Conservation (phyloP, 441 rosid species). For the Euphorbia celastroides region DNA sequence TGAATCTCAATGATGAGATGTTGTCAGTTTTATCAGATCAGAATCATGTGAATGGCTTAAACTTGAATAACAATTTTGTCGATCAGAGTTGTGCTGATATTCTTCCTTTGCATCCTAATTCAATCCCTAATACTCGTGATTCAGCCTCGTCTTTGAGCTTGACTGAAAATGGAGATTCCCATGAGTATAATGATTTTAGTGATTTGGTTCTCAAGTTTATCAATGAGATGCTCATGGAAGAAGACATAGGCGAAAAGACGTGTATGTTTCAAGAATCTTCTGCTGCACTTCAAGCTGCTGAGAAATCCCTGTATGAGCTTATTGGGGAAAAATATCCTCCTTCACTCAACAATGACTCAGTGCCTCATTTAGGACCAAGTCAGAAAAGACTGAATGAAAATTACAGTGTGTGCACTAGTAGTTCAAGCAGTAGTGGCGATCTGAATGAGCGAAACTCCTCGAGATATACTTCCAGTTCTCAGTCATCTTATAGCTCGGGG, state of each 20-base stretch:
- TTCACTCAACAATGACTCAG: constrained; percentile 19
- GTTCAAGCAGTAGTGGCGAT: constrained; percentile 20
- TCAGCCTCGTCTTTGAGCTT: constrained; percentile 11
- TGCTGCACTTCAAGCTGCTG: constrained; percentile 59
- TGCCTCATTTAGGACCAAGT: too few relatives aligned
- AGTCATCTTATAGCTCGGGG: constrained; percentile 31
- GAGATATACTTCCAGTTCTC: constrained; percentile 20
- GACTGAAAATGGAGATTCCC: constrained; percentile 33
- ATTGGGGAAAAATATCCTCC: constrained; percentile 37
- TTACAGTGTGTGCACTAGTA: constrained; percentile 22
- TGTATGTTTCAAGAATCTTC: constrained; percentile 62
- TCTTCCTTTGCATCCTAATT: constrained; percentile 20
- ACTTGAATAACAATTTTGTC: constrained; percentile 13
- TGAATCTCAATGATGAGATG: constrained; percentile 10
- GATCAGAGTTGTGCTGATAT: constrained; percentile 13
- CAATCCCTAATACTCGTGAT: constrained; percentile 13
- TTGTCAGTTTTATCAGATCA: constrained; percentile 17
- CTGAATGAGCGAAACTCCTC: constrained; percentile 22
- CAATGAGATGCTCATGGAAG: constrained; percentile 77
- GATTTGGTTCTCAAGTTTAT: constrained; percentile 52
- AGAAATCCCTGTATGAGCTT: constrained; percentile 57
- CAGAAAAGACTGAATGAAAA: too few relatives aligned
- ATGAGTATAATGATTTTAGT: constrained; percentile 42
- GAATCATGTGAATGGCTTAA: constrained; percentile 23
- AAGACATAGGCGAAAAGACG: constrained; percentile 62